Conservation (phyloP, 345 rosid genomes). For the Aquilaria yunnanensis region DNA sequence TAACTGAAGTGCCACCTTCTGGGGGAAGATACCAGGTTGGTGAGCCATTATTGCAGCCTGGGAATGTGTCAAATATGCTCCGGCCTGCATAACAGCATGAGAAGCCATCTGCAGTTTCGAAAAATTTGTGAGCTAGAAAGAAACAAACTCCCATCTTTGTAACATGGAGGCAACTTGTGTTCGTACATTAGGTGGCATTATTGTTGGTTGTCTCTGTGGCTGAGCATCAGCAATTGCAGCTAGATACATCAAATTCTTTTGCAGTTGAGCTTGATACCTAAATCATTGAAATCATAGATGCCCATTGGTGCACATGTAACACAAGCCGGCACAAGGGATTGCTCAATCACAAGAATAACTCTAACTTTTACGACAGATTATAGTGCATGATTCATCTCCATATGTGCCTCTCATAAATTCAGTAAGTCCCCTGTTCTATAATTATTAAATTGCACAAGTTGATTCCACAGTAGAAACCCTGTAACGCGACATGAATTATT, state of each 20-base stretch:
- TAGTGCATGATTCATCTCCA: not conserved
- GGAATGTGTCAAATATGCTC: constrained; percentile 72
- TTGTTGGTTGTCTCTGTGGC: constrained; percentile 49
- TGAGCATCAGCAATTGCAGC: constrained; percentile 98
- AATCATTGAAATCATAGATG: constrained; percentile 15
- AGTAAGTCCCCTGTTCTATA: too few relatives aligned
- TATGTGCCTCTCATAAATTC: too few relatives aligned
- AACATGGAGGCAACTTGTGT: not conserved
- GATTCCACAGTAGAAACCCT: too few relatives aligned
- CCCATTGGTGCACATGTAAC: not conserved
- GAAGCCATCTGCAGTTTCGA: constrained; percentile 56
- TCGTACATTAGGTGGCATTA: constrained; percentile 65
- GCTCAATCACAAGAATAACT: not conserved
- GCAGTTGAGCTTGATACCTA: constrained; percentile 85
- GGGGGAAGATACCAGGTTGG: constrained; percentile 44
- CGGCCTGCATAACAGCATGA: constrained; percentile 64
- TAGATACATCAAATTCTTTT: constrained; percentile 87
- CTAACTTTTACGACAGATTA: not conserved
- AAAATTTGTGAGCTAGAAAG: too few relatives aligned
- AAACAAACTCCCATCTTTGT: too few relatives aligned
- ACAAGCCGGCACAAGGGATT: not conserved
- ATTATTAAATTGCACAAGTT: too few relatives aligned
- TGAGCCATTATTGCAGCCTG: constrained; percentile 64
- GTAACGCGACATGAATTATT: constrained; percentile 29
- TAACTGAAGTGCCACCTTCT: constrained; percentile 59